phyloP scores from a whole-genome alignment of 345 rosid genomes.

The Populus euphratica region DNA sequence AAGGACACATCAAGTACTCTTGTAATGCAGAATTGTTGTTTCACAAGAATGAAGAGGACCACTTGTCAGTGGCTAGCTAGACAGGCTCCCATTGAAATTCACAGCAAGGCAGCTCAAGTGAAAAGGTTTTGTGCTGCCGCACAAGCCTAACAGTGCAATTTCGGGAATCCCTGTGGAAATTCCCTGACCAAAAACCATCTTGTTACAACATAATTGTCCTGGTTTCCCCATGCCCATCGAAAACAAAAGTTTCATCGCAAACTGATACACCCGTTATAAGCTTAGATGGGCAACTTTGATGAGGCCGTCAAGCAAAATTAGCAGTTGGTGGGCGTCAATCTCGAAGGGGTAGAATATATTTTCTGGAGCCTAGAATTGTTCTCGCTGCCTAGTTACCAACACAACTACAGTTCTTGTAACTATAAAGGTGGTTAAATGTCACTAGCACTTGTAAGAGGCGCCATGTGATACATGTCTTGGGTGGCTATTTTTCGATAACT shows the following conservation, averaged over 20 bases:
- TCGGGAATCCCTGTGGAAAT: background rate
- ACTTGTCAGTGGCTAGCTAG: no score
- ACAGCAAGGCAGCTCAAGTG: no score
- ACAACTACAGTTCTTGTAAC: background rate
- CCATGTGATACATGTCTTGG: background rate
- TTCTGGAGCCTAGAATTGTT: background rate
- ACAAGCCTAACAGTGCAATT: background rate
- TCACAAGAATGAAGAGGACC: no score
- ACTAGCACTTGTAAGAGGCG: background rate
- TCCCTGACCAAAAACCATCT: background rate
- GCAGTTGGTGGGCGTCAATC: background rate
- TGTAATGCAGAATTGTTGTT: no score
- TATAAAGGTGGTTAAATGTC: background rate
- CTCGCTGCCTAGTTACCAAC: background rate
- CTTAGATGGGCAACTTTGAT: background rate
- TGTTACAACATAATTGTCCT: background rate
- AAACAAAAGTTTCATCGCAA: no score
- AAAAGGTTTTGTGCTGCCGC: background rate
- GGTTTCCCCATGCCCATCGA: no score
- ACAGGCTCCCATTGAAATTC: no score
- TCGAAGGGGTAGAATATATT: constrained; percentile 4
- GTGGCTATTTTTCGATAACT: background rate
- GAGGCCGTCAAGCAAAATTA: background rate
- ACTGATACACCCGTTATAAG: background rate
- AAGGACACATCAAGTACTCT: no score